Conservation (phyloP, 805 yeast species). For the Zygosaccharomyces bailii region DNA sequence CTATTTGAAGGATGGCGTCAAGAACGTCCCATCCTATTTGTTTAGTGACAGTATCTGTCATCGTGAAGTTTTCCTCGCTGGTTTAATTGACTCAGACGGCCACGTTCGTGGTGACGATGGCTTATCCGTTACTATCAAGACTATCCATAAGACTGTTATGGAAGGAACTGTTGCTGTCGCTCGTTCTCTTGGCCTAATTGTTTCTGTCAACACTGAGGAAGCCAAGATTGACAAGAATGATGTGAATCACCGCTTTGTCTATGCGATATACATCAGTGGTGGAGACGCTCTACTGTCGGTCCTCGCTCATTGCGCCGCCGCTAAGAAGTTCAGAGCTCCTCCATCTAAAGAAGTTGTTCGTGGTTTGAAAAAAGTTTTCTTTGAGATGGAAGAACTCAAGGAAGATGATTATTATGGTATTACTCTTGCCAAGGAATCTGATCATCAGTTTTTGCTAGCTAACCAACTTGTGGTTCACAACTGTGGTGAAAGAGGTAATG, state of each 20-base stretch:
- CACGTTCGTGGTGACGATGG: conserved; percentile 17
- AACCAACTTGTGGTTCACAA: conserved; percentile 38
- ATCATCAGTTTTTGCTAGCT: conserved; percentile 43
- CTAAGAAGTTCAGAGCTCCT: conserved; percentile 4
- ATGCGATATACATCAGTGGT: background rate
- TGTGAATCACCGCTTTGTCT: conserved; percentile 1
- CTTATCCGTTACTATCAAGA: conserved; percentile 35
- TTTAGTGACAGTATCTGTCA: conserved; percentile 35
- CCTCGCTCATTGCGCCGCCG: conserved; percentile 9
- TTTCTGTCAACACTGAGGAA: conserved; percentile 17
- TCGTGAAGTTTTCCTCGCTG: conserved; percentile 44
- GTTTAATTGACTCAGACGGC: conserved; percentile 42
- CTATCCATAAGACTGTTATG: conserved; percentile 26
- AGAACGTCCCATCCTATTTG: conserved; percentile 34
- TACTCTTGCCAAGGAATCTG: conserved; percentile 40
- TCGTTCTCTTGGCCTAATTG: conserved; percentile 44
- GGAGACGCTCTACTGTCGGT: conserved; percentile 25
- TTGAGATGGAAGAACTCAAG: conserved; percentile 29
- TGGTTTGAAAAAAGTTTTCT: conserved; percentile 30
- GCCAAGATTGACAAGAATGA: conserved; percentile 8
- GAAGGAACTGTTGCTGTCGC: conserved; percentile 37
- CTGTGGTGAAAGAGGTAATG: conserved; percentile 96
- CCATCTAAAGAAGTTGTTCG: conserved; percentile 17
- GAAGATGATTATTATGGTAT: conserved; percentile 43
- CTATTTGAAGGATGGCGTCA: conserved; percentile 15